A percentile compares a stretch with the other conserved stretches of the same genome.
Evolutionary conservation across 225 moss, liverwort and hornwort genomes (phyloP).

Genomic region (Thuidium tamariscinum): DNA sequence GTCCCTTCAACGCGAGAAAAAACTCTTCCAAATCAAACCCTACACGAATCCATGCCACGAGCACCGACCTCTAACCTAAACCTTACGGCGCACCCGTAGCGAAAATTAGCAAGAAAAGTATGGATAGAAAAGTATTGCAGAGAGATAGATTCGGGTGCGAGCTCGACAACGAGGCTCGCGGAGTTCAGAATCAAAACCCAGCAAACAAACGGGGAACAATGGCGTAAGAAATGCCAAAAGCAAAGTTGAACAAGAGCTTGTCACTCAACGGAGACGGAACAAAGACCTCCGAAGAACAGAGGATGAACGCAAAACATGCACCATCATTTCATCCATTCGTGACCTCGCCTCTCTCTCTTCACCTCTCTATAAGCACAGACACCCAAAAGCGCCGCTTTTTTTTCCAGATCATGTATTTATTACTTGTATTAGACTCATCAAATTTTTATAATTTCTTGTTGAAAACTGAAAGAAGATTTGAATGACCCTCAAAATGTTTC

Average conservation of each 20-base stretch:
- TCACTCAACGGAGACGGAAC: background rate
- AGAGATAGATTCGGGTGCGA: background rate
- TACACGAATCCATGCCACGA: background rate
- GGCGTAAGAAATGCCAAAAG: background rate
- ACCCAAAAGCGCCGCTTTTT: background rate
- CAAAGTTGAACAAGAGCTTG: background rate
- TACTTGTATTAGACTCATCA: accelerated
- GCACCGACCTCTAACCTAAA: background rate
- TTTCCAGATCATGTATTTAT: no score
- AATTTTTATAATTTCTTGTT: background rate
- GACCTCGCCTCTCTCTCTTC: background rate
- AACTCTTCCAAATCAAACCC: background rate
- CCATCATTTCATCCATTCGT: background rate
- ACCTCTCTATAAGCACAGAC: no score
- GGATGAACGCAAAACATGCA: background rate
- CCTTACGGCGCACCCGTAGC: background rate
- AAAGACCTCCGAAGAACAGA: background rate
- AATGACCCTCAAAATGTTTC: background rate
- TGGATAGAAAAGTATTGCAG: background rate
- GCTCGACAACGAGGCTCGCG: background rate
- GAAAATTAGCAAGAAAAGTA: background rate
- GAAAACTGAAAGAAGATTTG: background rate
- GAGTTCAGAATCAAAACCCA: background rate
- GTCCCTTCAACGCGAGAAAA: background rate
- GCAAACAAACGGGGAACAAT: background rate